Conservation (phyloP, 2,329 filamentous ascomycete species). For the Akanthomyces dipterigenus region DNA sequence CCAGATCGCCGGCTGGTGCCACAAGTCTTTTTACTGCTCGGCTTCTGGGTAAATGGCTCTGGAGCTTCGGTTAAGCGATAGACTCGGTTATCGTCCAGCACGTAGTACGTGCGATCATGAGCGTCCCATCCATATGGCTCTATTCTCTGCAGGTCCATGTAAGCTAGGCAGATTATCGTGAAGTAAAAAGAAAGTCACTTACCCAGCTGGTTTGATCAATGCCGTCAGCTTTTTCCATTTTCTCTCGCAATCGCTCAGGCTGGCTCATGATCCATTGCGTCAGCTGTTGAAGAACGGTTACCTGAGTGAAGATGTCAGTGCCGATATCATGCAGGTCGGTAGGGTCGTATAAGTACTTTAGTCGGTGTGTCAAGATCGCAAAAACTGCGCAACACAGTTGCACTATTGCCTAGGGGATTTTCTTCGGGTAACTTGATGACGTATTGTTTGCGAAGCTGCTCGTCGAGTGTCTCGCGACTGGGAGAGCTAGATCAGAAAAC, state of each 20-base stretch:
- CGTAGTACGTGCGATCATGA: slow-evolving; percentile 78
- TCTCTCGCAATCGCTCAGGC: slow-evolving; percentile 77
- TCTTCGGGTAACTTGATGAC: slow-evolving; percentile 67
- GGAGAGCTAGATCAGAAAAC: slow-evolving; percentile 12
- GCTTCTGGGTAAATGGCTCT: slow-evolving; percentile 52
- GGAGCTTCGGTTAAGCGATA: slow-evolving; percentile 80
- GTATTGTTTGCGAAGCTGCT: slow-evolving; percentile 87
- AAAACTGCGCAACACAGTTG: slow-evolving; percentile 62
- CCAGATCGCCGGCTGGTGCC: slow-evolving; percentile 56
- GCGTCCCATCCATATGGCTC: slow-evolving; percentile 85
- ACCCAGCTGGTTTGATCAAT: slow-evolving; percentile 80
- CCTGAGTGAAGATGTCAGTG: slow-evolving; percentile 31
- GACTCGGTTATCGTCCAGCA: slow-evolving; percentile 88
- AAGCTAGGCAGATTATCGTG: background rate
- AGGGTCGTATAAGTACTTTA: slow-evolving; percentile 49
- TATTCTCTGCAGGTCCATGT: slow-evolving; percentile 49
- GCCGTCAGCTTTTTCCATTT: slow-evolving; percentile 77
- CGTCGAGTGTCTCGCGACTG: slow-evolving; percentile 83
- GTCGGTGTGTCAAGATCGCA: slow-evolving; percentile 73
- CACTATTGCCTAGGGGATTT: slow-evolving; percentile 81
- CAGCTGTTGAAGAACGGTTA: slow-evolving; percentile 77
- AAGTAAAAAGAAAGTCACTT: slow-evolving; percentile 13
- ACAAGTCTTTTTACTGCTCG: slow-evolving; percentile 49
- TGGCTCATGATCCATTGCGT: slow-evolving; percentile 85
- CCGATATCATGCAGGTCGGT: background rate